A percentile compares a stretch with the other conserved stretches of the same genome.
These are phyloP conservation scores for Ogataea angusta DNA, from an alignment of 805 yeast genomes.

Conservation along the genomic window DNA sequence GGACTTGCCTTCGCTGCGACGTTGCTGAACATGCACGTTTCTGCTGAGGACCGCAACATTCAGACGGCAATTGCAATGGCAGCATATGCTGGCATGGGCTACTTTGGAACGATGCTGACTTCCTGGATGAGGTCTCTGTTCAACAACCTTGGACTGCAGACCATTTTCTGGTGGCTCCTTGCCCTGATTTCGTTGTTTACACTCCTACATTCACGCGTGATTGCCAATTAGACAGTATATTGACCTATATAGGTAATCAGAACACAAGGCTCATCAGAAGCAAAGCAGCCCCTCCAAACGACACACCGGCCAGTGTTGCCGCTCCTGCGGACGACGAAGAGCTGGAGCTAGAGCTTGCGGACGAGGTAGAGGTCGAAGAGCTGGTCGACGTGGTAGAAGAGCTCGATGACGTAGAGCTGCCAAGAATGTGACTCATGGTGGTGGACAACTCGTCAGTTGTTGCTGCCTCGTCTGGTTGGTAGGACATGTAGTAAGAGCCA, in stretches of 20 bases:
- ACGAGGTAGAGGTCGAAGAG: neutral
- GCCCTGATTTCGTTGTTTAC: neutral
- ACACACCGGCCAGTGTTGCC: neutral
- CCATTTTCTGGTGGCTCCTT: neutral
- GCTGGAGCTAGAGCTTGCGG: neutral
- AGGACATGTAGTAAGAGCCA: neutral
- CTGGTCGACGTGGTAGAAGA: neutral
- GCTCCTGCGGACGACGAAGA: neutral
- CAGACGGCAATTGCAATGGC: neutral
- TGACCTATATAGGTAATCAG: no score
- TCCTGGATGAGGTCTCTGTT: neutral
- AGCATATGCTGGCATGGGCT: neutral
- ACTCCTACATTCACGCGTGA: neutral
- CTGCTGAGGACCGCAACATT: neutral
- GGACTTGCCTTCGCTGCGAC: neutral
- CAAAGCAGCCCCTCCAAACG: neutral
- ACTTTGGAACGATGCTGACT: neutral
- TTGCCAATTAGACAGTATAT: no score
- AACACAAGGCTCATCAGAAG: neutral
- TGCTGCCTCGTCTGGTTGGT: neutral
- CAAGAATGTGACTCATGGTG: neutral
- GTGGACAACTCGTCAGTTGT: neutral
- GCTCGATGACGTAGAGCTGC: neutral
- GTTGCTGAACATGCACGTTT: neutral
- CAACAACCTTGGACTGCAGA: neutral